Conservation (phyloP, 192 early-diverging fungal genomes). For the Phlyctochytrium arcticum region DNA sequence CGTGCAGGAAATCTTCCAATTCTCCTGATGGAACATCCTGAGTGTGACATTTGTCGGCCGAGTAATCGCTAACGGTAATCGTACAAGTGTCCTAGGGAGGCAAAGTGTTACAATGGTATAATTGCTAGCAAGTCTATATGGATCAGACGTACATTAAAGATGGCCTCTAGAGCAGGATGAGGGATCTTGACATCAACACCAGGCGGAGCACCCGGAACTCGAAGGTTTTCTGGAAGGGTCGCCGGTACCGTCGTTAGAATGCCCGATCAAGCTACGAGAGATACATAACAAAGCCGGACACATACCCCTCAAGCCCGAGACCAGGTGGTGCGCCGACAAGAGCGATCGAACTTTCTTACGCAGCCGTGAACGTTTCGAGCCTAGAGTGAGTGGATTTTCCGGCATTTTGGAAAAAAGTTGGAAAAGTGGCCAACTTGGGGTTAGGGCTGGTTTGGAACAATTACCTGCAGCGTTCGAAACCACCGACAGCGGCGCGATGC, state of each 20-base stretch:
- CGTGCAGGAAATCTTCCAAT: neutral
- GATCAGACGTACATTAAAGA: constrained; percentile 24
- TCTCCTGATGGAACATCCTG: neutral
- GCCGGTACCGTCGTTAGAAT: neutral
- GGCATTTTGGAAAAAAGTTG: too few species aligned
- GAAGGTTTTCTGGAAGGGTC: neutral
- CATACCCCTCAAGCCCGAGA: neutral
- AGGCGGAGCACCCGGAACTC: constrained; percentile 14
- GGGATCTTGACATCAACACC: constrained; percentile 23
- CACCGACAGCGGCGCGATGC: too few species aligned
- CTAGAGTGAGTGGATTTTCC: too few species aligned
- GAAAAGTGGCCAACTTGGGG: too few species aligned
- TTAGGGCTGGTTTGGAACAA: too few species aligned
- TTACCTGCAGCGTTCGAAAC: too few species aligned
- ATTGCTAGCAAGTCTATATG: too few species aligned
- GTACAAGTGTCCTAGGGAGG: constrained; percentile 2
- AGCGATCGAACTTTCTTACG: neutral
- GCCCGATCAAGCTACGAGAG: too few species aligned
- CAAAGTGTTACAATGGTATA: too few species aligned
- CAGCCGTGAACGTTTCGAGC: neutral
- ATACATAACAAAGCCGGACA: neutral
- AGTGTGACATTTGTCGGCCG: neutral
- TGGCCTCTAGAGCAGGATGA: constrained; percentile 14
- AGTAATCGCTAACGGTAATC: constrained; percentile 10
- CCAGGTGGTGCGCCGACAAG: neutral